phyloP scores from a whole-genome alignment of 441 rosid genomes.

The Metrosideros polymorpha region DNA sequence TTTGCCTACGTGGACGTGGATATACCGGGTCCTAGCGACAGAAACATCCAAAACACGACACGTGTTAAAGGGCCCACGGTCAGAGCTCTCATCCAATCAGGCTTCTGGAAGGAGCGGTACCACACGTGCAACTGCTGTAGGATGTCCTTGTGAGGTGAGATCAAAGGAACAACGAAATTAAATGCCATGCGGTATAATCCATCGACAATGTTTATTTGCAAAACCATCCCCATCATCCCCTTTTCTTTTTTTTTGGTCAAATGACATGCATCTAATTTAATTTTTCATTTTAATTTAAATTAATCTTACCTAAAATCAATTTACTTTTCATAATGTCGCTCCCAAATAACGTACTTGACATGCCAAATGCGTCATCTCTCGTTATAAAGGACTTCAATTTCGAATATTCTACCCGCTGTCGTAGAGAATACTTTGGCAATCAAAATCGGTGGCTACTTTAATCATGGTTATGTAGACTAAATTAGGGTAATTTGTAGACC shows the following conservation, averaged over 20 bases:
- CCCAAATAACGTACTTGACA: neutral
- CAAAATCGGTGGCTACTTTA: neutral
- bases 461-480: neutral
- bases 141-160: neutral
- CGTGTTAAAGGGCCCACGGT: neutral
- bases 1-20: neutral
- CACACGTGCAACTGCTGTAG: neutral
- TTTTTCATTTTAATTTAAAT: neutral
- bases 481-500: neutral
- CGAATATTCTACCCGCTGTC: neutral
- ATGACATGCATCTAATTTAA: neutral
- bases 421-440: rapidly evolving
- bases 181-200: neutral
- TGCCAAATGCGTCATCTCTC: rapidly evolving
- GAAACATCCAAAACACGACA: neutral
- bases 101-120: neutral
- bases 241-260: too few relatives aligned
- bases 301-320: neutral
- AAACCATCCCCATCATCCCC: neutral
- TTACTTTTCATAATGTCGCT: neutral
- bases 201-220: neutral
- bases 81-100: neutral
- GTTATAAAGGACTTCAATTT: rapidly evolving
- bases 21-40: neutral
- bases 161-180: neutral